Evolutionary conservation across 352 stramenopile species (phyloP), one percentile per base, ranked within the genome.

Genomic region (Phytophthora ramorum): DNA sequence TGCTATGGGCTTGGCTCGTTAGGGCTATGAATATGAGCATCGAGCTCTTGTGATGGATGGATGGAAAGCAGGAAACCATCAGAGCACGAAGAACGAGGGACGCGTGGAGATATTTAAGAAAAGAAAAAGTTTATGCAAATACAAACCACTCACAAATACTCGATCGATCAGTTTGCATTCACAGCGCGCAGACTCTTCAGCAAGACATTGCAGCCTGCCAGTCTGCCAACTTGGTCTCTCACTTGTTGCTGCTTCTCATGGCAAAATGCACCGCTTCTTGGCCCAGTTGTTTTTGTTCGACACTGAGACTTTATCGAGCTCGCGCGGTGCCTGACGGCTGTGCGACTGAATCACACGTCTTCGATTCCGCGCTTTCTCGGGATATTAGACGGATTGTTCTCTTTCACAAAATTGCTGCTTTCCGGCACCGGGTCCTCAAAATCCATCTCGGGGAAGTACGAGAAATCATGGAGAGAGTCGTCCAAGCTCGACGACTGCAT

Each of bases 391-490:
- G 76, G 58, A 16, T 79, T 73, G 67, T 91, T 90, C 35, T 91
- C 84, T 66, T 90, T 93, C 71, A 81, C 84, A 61, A 75, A 79
- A 59, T 76, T 77, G 44, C 68, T 73, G 52, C 75, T 79, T 30
- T 85, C 81, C 57, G 79, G 69, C 47, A 90, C 64, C n/a, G 87
- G 80, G 22, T 91, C 82, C 24, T 81, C 76, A 56, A 95, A 90
- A 61, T 91, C 83, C 26, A 95, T 73, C 41, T 87, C 84, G 2
- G 81, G 75, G 37, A 95, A 92, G 57, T 94, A 84, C 4, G 71
- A 69, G 51, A 94, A 94, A 54, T 90, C 86, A 52, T 92, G 87
- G 67, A 93, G 61, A 19, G 72, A 69, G 58, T 90, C 83, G 28
- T 90, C 78, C 16, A 89, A 56, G 51, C 46, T 79, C 0, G 62